Evolutionary conservation across 345 rosid genomes (phyloP).

Genomic region (Alliaria petiolata): DNA sequence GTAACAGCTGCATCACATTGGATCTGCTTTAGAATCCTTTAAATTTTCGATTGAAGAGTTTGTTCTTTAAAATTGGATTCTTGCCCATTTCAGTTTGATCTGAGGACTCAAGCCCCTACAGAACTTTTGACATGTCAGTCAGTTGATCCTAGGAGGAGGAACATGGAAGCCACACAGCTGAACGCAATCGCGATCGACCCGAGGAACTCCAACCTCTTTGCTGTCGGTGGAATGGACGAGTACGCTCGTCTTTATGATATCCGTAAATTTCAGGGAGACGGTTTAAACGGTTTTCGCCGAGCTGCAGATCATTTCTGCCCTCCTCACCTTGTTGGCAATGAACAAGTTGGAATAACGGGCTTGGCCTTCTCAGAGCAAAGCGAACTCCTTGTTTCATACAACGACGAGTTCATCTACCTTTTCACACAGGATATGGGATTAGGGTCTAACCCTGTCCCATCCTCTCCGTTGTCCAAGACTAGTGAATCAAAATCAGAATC

Average conservation of each 20-base stretch:
- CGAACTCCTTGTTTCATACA: slow-evolving; percentile 85
- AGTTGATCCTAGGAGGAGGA: slow-evolving; percentile 34
- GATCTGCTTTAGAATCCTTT: neutral
- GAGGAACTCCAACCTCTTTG: slow-evolving; percentile 71
- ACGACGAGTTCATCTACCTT: slow-evolving; percentile 71
- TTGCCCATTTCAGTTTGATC: slow-evolving; percentile 68
- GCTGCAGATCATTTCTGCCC: slow-evolving; percentile 74
- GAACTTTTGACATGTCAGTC: slow-evolving; percentile 67
- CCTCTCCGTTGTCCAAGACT: slow-evolving; percentile 10
- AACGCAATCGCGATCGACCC: slow-evolving; percentile 82
- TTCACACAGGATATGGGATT: slow-evolving; percentile 72
- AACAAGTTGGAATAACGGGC: slow-evolving; percentile 69
- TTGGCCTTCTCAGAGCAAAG: slow-evolving; percentile 87
- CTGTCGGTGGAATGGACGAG: slow-evolving; percentile 77
- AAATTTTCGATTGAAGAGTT: neutral
- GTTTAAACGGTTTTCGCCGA: slow-evolving; percentile 47
- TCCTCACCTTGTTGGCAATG: slow-evolving; percentile 57
- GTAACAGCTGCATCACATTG: slow-evolving; percentile 19
- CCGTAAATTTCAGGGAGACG: slow-evolving; percentile 61
- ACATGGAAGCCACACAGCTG: slow-evolving; percentile 39
- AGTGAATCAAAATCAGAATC: slow-evolving; percentile 34
- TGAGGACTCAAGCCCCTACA: slow-evolving; percentile 59
- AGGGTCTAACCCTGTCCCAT: slow-evolving; percentile 46
- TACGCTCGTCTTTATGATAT: slow-evolving; percentile 81
- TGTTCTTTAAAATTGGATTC: neutral